phyloP scores from a whole-genome alignment of 208 protist species.

The Crithidia fasciculata region DNA sequence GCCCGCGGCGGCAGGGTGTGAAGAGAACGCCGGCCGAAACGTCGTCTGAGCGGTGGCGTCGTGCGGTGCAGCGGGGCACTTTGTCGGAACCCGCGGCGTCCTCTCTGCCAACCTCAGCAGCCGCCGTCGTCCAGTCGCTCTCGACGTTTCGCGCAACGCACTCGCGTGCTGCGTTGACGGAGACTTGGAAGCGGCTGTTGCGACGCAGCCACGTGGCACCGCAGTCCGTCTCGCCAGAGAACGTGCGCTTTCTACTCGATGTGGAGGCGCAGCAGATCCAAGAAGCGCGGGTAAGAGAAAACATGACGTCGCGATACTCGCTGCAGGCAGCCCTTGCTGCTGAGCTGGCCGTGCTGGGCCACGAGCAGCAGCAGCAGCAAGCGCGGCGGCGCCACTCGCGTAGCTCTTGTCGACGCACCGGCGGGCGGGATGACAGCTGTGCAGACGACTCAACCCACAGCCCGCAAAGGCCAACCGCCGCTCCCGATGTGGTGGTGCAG shows the following conservation, averaged over 20 bases:
- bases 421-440: background rate
- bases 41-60: slow-evolving; percentile 22
- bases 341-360: slow-evolving; percentile 55
- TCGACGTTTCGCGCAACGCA: slow-evolving; percentile 25
- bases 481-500: background rate
- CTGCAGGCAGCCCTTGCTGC: slow-evolving; percentile 67
- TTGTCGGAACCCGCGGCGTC: slow-evolving; percentile 1
- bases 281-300: slow-evolving; percentile 49
- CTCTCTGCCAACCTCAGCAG: slow-evolving; percentile 13
- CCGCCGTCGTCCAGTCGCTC: slow-evolving; percentile 17
- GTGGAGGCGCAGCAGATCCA: slow-evolving; percentile 40
- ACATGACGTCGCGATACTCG: slow-evolving; percentile 68
- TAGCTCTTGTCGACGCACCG: background rate
- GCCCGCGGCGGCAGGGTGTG: background rate
- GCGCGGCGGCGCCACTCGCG: background rate
- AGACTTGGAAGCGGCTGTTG: slow-evolving; percentile 37
- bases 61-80: slow-evolving; percentile 27
- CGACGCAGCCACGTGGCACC: slow-evolving; percentile 24
- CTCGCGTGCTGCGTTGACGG: slow-evolving; percentile 18
- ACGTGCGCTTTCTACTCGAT: slow-evolving; percentile 36
- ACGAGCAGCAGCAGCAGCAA: slow-evolving; percentile 17
- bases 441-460: background rate
- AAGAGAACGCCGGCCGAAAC: background rate
- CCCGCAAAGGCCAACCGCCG: slow-evolving; percentile 2
- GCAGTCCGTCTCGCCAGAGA: slow-evolving; percentile 21